Conservation (phyloP, 768 basidiomycete species). For the Pleurotus tuoliensis region DNA sequence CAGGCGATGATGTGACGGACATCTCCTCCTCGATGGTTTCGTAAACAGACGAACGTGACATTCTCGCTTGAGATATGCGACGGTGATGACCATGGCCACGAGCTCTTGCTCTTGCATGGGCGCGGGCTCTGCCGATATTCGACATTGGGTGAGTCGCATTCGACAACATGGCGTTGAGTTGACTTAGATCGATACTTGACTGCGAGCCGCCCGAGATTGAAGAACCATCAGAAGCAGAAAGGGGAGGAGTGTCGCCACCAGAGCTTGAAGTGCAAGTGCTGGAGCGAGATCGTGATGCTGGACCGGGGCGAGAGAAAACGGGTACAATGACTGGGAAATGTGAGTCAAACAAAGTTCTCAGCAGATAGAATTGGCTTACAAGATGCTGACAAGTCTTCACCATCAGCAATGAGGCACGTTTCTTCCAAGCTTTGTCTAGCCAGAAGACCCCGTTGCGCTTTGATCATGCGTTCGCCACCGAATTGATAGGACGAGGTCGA, state of each 20-base stretch:
- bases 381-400: conserved; percentile 53
- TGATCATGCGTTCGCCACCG: conserved; percentile 66
- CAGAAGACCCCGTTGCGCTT: conserved; percentile 55
- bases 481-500: conserved; percentile 63
- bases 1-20: conserved; percentile 27
- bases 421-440: conserved; percentile 69
- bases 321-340: conserved; percentile 27
- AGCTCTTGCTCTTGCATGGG: conserved; percentile 31
- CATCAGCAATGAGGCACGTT: conserved; percentile 57
- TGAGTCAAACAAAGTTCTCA: conserved; percentile 5
- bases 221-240: conserved; percentile 65
- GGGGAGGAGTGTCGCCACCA: conserved; percentile 66
- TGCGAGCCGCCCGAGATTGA: conserved; percentile 70
- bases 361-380: conserved; percentile 43
- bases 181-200: conserved; percentile 71
- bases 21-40: conserved; percentile 79
- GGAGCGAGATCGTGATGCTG: conserved; percentile 53
- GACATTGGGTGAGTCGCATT: conserved; percentile 51
- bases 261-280: conserved; percentile 68
- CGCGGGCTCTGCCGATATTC: conserved; percentile 16
- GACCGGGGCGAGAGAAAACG: conserved; percentile 59
- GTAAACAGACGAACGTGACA: conserved; percentile 66
- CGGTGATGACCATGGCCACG: conserved; percentile 69
- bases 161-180: conserved; percentile 52
- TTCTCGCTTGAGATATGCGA: conserved; percentile 59